Evolutionary conservation across 768 basidiomycete species (phyloP), one percentile per base, ranked within the genome.

Genomic region (Gyrodon lividus): DNA sequence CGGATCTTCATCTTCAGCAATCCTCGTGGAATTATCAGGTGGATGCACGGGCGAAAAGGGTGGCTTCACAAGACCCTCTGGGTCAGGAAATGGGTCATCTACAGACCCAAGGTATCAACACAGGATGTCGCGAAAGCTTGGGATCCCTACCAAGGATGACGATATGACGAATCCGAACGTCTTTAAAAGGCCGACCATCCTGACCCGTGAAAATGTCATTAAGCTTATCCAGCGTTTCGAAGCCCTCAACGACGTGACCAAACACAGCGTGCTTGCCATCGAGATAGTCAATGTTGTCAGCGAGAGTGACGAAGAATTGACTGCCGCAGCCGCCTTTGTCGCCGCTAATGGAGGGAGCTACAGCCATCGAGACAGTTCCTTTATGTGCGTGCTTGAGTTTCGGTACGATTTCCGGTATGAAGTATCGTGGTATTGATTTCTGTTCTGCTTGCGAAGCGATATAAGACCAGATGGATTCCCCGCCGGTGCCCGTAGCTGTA

Each of bases 1-100:
- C 0, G 90, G 88, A 61, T 96, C 89, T 72, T 99, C 97, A 66
- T 96, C 92, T 69, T 98, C 97, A 4, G 87, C 89, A 46, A 99
- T 96, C 31, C 95, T 86, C 1, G 87, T 89, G 4, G 87, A 89
- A 58, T 80, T 86, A 67, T 97, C 93, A 1, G 88, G 88, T 1
- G 95, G 89, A 2, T 80, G 79, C 3, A 81, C 85, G 0, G 97
- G 96, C 0, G 88, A 86, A 10, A 80, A 74, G 1, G 87, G 86
- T 16, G 92, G 87, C 35, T 83, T 72, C 9, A 85, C 66, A 19
- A 98, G 74, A 13, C 85, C 88, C 23, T 74, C 71, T 9, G 96
- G 96, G 62, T 98, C 96, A 20, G 86, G 83, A 69, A 91, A 98
- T 5, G 97, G 97, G 63, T 99, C 97, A 70, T 99, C 96, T 94